These are phyloP conservation scores for Leccinum variicolor DNA, from an alignment of 768 basidiomycete genomes.

Conservation along the genomic window DNA sequence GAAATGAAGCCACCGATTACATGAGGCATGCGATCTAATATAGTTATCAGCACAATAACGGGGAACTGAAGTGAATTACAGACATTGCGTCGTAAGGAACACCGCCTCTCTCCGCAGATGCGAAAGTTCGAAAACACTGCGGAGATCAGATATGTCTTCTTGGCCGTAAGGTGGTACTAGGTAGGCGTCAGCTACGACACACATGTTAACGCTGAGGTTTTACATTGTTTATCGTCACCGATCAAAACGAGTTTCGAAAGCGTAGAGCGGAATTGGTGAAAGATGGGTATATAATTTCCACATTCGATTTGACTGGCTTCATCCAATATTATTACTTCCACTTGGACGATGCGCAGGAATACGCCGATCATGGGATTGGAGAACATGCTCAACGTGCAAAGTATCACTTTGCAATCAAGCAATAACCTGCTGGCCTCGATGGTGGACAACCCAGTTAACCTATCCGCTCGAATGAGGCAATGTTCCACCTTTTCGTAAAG, in stretches of 20 bases:
- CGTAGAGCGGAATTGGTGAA: conserved; percentile 24
- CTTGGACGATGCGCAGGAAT: conserved; percentile 30
- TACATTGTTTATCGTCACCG: conserved; percentile 40
- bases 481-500: conserved; percentile 36
- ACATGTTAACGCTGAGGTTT: background rate
- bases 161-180: conserved; percentile 78
- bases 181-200: background rate
- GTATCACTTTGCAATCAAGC: conserved; percentile 33
- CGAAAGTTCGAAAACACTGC: conserved; percentile 71
- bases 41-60: background rate
- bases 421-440: conserved; percentile 25
- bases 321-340: conserved; percentile 40
- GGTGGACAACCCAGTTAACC: conserved; percentile 14
- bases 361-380: conserved; percentile 23
- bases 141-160: conserved; percentile 58
- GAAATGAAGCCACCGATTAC: conserved; percentile 74
- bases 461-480: conserved; percentile 38
- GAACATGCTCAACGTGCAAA: conserved; percentile 51
- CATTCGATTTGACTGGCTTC: conserved; percentile 48
- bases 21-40: conserved; percentile 79
- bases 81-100: conserved; percentile 75
- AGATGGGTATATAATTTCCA: conserved; percentile 37
- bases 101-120: conserved; percentile 49
- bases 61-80: conserved; percentile 16
- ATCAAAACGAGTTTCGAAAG: conserved; percentile 39